phyloP scores from a whole-genome alignment of 2,329 filamentous ascomycete genomes.

The Aspergillus sp. region DNA sequence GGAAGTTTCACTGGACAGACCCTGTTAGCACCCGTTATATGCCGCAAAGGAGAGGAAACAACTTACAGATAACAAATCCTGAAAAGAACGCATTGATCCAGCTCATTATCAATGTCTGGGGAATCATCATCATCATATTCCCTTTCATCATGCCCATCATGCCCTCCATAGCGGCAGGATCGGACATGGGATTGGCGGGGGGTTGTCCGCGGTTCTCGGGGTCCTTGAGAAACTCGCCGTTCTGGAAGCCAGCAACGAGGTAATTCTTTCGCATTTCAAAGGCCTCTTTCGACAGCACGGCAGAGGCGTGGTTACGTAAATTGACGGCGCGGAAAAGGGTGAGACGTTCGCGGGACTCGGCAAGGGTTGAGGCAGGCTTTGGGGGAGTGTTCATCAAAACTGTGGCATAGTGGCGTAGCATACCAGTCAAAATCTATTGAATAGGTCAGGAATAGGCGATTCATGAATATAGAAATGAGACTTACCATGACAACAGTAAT shows the following conservation, averaged over 20 bases:
- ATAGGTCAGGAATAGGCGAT: neutral
- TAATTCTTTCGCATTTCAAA: constrained; percentile 80
- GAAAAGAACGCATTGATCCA: constrained; percentile 99
- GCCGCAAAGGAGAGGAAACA: neutral
- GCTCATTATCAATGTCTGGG: constrained; percentile 98
- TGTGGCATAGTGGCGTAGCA: constrained; percentile 93
- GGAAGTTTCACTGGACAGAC: constrained; percentile 76
- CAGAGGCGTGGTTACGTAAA: constrained; percentile 77
- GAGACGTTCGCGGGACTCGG: constrained; percentile 72
- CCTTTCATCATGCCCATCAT: constrained; percentile 99
- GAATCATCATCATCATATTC: constrained; percentile 99
- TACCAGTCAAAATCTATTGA: constrained; percentile 77
- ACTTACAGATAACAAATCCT: constrained; percentile 91
- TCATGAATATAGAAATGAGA: neutral
- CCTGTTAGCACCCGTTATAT: constrained; percentile 11
- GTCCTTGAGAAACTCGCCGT: constrained; percentile 84
- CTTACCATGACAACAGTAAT: constrained; percentile 94
- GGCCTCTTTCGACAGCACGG: constrained; percentile 73
- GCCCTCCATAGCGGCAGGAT: constrained; percentile 95
- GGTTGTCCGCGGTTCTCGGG: constrained; percentile 83
- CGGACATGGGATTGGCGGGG: constrained; percentile 88
- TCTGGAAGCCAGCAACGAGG: constrained; percentile 78
- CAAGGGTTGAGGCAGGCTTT: constrained; percentile 69
- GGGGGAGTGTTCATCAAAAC: constrained; percentile 84
- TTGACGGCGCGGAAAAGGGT: constrained; percentile 80